A percentile compares a stretch with the other conserved stretches of the same genome.
Conservation (phyloP, 768 basidiomycete species). For the Tylopilus rubrobrunneus region DNA sequence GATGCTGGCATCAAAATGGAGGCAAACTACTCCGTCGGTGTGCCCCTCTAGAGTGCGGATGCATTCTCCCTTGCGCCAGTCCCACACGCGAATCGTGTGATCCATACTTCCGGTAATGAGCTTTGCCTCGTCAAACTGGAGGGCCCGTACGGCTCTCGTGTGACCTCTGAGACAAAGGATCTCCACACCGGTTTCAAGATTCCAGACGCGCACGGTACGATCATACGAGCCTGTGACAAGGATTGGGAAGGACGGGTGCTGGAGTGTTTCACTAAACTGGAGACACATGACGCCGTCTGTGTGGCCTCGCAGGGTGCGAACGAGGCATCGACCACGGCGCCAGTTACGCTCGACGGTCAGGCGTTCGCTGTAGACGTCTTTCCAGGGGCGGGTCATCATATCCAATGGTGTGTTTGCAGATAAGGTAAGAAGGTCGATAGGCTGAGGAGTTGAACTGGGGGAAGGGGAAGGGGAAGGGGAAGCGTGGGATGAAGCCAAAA, state of each 20-base stretch:
- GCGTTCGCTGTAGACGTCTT: conserved; percentile 97
- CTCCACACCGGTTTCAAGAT: conserved; percentile 85
- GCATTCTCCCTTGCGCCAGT: conserved; percentile 88
- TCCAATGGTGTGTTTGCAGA: conserved; percentile 27
- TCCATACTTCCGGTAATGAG: conserved; percentile 98
- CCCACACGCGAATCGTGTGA: conserved; percentile 91
- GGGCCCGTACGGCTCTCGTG: conserved; percentile 82
- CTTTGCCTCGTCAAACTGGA: conserved; percentile 95
- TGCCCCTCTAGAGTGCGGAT: conserved; percentile 88
- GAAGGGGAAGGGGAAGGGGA: conserved; percentile 12
- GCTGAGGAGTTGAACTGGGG: conserved; percentile 2
- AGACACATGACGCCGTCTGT: conserved; percentile 97
- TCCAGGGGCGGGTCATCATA: conserved; percentile 86
- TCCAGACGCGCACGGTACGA: conserved; percentile 92
- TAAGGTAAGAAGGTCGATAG: conserved; percentile 27
- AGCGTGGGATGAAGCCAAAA: conserved; percentile 9
- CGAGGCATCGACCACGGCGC: conserved; percentile 86
- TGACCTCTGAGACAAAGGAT: conserved; percentile 86
- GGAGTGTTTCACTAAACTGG: conserved; percentile 84
- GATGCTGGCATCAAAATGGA: conserved; percentile 88
- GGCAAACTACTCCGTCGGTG: conserved; percentile 84
- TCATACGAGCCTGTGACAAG: conserved; percentile 99
- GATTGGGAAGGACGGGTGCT: conserved; percentile 83
- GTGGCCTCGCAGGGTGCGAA: conserved; percentile 86
- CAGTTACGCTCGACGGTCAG: conserved; percentile 95